Evolutionary conservation across 163 green algal genomes (phyloP), one percentile per base, ranked within the genome.

Genomic region (Prototheca wickerhamii): DNA sequence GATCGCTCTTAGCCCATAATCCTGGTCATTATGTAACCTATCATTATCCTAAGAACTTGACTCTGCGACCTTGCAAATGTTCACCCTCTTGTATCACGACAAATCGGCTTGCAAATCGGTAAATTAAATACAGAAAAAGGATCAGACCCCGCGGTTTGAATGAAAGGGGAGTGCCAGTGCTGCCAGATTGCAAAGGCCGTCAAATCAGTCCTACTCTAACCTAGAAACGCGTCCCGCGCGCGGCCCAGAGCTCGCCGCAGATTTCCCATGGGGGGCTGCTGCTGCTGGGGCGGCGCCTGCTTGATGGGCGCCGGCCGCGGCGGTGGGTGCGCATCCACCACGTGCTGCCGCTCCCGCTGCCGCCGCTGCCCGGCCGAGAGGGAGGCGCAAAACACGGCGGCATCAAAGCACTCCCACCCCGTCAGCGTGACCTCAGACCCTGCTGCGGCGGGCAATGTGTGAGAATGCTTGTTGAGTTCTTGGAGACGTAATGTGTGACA

Each of bases 321-420:
- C 3, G 0, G 28, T 53, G 46, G 17, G 26, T 4, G 46, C 18
- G 61, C 61, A 49, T 8, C 61, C 25, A 3, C 46, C 43, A 23
- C 25, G 10, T n/a, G 25, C 25, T 8, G 12, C 43, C 4, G n/a
- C 17, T 53, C 3, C 8, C 58, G 58, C 58, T 54, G 10, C 42
- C 30, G 28, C 18, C 71, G 52, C 37, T 68, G 30, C 7, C 68
- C 73, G 25, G 70, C 70, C 18, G 57, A 69, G 21, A 86, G 69
- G 15, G 63, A 60, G 29, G 80, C 80, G 43, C 85, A 82, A 31
- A 83, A 72, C 42, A 84, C 77, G 6, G 80, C 80, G 15, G 80
- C 80, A 61, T 86, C 80, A 63, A 76, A 86, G 0, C 69, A 69
- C 4, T 68, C 71, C 52, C 74, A 71, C 28, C 77, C 80, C 26